Conservation (phyloP, 768 basidiomycete genomes). For the Phylloporus arenicola region DNA sequence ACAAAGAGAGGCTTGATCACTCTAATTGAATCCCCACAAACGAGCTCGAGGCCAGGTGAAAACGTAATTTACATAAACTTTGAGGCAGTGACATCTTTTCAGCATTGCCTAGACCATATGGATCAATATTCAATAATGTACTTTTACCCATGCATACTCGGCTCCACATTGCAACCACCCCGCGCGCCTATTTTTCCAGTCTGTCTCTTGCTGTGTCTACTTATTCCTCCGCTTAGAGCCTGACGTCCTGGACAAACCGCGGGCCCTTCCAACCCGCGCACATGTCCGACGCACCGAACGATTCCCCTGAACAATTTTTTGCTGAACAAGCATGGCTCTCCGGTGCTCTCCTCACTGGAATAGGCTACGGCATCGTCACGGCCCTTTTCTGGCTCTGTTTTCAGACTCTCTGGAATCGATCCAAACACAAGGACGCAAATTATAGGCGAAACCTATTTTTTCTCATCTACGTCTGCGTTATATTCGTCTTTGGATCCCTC, state of each 20-base stretch:
- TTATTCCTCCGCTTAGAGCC: background rate
- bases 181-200: background rate
- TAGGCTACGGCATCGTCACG: slow-evolving; percentile 24
- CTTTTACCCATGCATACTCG: background rate
- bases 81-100: background rate
- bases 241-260: slow-evolving; percentile 1
- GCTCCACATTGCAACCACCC: background rate
- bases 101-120: background rate
- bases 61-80: background rate
- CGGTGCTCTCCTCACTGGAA: slow-evolving; percentile 22
- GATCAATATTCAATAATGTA: background rate
- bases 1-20: too few relatives aligned
- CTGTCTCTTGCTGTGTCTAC: background rate
- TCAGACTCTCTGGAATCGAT: slow-evolving; percentile 13
- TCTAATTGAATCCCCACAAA: too few relatives aligned
- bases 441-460: slow-evolving; percentile 17
- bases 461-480: slow-evolving; percentile 18
- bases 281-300: slow-evolving; percentile 18
- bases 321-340: slow-evolving; percentile 28
- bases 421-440: slow-evolving; percentile 12
- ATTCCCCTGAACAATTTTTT: slow-evolving; percentile 12
- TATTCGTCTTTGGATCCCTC: slow-evolving; percentile 24
- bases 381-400: slow-evolving; percentile 23
- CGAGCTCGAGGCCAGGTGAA: too few relatives aligned
- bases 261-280: slow-evolving; percentile 5